Conservation (phyloP, 75 land plant species). For the Cunninghamia lanceolata region DNA sequence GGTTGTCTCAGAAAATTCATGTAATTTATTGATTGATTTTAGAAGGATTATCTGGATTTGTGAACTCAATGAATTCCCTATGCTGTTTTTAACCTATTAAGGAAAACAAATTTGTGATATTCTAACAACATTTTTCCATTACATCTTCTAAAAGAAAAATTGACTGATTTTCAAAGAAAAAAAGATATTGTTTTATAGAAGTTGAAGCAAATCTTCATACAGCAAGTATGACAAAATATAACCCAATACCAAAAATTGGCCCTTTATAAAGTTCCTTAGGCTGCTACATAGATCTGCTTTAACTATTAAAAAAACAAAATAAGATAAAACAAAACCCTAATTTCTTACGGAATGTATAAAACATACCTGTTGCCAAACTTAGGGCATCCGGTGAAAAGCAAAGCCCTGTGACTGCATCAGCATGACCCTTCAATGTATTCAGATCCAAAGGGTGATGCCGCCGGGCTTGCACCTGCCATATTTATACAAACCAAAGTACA, state of each 20-base stretch:
- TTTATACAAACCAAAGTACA: background rate
- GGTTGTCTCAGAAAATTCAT: background rate
- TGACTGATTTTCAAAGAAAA: background rate
- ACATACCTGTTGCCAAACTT: constrained; percentile 78
- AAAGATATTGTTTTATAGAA: background rate
- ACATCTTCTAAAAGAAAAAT: background rate
- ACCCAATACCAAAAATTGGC: background rate
- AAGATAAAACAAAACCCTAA: background rate
- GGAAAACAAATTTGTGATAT: background rate
- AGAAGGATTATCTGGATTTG: background rate
- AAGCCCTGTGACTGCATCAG: constrained; percentile 67
- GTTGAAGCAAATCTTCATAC: background rate
- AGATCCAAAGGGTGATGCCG: constrained; percentile 83
- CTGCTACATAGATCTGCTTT: background rate
- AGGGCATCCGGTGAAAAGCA: constrained; percentile 82
- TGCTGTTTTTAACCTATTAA: background rate
- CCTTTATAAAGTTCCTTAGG: background rate
- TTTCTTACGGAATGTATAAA: background rate
- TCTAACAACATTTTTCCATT: background rate
- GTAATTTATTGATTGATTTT: background rate
- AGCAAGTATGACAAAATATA: background rate
- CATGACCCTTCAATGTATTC: constrained; percentile 92
- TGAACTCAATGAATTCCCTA: background rate
- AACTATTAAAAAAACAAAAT: background rate
- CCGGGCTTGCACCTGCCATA: constrained; percentile 62